Base-by-base conservation (phyloP, 2,329 filamentous ascomycete species). In the Xylariaceae sp. region DNA sequence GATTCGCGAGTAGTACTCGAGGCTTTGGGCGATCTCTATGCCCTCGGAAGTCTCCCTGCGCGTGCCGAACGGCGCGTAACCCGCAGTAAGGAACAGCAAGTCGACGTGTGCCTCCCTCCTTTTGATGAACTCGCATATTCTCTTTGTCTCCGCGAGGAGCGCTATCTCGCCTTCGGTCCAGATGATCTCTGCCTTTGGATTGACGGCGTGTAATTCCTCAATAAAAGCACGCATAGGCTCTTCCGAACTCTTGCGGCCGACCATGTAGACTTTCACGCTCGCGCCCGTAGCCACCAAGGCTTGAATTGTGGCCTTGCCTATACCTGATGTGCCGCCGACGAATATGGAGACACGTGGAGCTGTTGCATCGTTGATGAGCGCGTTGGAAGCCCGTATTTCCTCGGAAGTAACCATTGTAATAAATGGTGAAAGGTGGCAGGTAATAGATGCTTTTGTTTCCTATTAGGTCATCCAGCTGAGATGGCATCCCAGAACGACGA, bases 251-350 rank as follows among this genome's bases (percentile, higher is more conserved):
- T 67, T 67, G 49, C 76, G 74, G 1, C 75, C 76, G 48, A 77
- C 56, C 0, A 78, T 47, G 57, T 78, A 78, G 57, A 72, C 70
- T 51, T 67, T 68, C n/a, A 69, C 29, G 54, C 64, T 67, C 0
- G 64, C 56, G 2, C 71, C 71, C 0, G 68, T 70, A 1, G 58
- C 61, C 47, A 71, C 68, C 1, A 78, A 54, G 15, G 68, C 72
- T 29, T 50, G 55, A 9, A 76, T 36, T 0, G 75, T 77, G 42
- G 67, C 42, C 43, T 72, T 69, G 8, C 76, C 76, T 52, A 78
- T 73, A 45, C 76, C 76, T 2, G 74, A 73, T 1, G 76, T 78
- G 10, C 70, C 76, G 34, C 75, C 74, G 5, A 71, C 70, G 55
- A 78, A 77, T 56, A 77, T 68, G 51, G 72, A 66, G 37, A 74